phyloP scores from a whole-genome alignment of 1,284 basidiomycete genomes.

The Trichosporon sp. region DNA sequence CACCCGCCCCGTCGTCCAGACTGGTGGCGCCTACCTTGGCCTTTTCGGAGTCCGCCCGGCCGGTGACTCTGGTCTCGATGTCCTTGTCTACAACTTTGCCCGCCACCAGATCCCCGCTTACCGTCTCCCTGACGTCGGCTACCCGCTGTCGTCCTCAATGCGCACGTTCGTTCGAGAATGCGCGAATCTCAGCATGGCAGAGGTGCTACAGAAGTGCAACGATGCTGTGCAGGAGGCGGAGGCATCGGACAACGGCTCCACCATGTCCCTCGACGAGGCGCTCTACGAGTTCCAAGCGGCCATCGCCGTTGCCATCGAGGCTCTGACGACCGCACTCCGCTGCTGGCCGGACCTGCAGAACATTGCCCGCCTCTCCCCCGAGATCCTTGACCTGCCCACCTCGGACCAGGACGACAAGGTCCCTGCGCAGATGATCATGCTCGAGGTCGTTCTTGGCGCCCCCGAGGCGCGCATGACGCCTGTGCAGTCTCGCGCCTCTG shows the following conservation, averaged over 20 bases:
- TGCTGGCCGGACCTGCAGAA: constrained; percentile 51
- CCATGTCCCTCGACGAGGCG: constrained; percentile 42
- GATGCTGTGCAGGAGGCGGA: constrained; percentile 46
- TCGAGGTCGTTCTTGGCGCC: constrained; percentile 53
- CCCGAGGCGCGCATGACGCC: constrained; percentile 41
- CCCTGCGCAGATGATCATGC: constrained; percentile 51
- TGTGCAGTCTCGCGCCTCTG: constrained; percentile 41
- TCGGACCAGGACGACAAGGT: constrained; percentile 41
- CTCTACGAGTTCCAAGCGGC: constrained; percentile 54
- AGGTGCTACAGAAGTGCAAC: constrained; percentile 49
- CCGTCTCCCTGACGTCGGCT: constrained; percentile 52
- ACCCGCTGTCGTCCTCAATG: constrained; percentile 49
- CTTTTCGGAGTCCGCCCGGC: constrained; percentile 53
- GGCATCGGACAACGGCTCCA: constrained; percentile 36
- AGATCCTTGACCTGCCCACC: constrained; percentile 52
- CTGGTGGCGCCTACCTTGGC: constrained; percentile 53
- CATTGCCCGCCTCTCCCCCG: constrained; percentile 51
- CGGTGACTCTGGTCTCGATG: constrained; percentile 47
- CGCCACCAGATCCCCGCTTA: constrained; percentile 56
- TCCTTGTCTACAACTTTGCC: constrained; percentile 55
- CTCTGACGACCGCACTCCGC: constrained; percentile 50
- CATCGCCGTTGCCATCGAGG: constrained; percentile 53
- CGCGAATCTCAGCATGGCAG: constrained; percentile 50
- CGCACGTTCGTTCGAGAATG: constrained; percentile 49
- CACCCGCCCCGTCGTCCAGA: constrained; percentile 52